These are phyloP conservation scores for Trichoderma gracile DNA, from an alignment of 2,329 filamentous ascomycete genomes.

Conservation along the genomic window DNA sequence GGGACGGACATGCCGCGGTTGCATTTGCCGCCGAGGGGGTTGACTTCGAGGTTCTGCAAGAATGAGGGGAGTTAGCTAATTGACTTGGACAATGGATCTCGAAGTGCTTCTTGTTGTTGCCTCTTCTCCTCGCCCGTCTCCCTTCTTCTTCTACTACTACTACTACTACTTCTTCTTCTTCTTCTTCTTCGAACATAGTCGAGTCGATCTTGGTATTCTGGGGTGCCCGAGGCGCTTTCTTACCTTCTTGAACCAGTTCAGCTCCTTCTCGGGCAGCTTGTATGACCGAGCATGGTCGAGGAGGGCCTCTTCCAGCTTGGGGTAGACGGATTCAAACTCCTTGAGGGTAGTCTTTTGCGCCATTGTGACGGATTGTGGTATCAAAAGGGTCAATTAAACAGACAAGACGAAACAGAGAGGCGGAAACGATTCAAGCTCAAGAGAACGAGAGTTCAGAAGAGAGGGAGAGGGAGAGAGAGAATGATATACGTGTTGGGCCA, in stretches of 20 bases:
- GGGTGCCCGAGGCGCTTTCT: background rate
- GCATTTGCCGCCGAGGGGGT: conserved; percentile 92
- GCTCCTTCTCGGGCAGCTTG: conserved; percentile 76
- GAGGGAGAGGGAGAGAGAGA: background rate
- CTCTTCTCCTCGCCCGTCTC: background rate
- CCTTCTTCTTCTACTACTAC: no score
- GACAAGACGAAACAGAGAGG: background rate
- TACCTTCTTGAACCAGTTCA: conserved; percentile 86
- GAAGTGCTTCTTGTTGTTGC: background rate
- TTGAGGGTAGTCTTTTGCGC: conserved; percentile 73
- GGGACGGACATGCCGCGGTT: conserved; percentile 98
- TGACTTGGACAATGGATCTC: no score
- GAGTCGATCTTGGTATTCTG: no score
- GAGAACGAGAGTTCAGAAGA: background rate
- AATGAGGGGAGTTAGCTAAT: background rate
- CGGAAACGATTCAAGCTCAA: background rate
- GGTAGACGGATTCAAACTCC: conserved; percentile 90
- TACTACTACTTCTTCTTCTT: background rate
- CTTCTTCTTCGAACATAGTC: background rate
- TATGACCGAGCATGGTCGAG: conserved; percentile 77
- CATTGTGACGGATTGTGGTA: conserved; percentile 44
- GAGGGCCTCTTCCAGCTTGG: conserved; percentile 79
- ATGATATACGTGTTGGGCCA: conserved; percentile 12
- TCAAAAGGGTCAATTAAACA: background rate
- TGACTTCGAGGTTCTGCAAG: conserved; percentile 64